phyloP scores from a whole-genome alignment of 2,329 filamentous ascomycete species.

The Nemania sp. region DNA sequence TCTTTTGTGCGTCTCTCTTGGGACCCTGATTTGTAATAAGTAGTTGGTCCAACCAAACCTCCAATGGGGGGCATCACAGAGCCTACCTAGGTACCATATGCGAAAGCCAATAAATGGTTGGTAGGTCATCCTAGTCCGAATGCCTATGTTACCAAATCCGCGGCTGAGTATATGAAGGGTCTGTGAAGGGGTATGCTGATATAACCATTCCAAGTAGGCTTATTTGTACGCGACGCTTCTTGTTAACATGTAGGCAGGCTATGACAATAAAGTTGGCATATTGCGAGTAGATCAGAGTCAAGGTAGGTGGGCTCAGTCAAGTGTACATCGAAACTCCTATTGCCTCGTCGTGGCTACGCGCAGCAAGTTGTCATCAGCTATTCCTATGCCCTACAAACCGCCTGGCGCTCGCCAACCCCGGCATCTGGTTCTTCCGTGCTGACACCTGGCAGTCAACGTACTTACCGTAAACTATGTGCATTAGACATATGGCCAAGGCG shows the following conservation, averaged over 20 bases:
- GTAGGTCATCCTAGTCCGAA: neutral
- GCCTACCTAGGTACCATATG: no score
- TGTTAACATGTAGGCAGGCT: conserved; percentile 1
- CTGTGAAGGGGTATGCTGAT: neutral
- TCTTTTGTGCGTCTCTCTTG: conserved; percentile 8
- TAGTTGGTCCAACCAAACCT: neutral
- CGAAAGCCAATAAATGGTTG: neutral
- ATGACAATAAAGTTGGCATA: neutral
- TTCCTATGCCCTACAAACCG: neutral
- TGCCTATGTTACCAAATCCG: neutral
- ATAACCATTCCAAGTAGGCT: neutral
- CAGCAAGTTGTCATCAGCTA: neutral
- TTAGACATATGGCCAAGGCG: conserved; percentile 2
- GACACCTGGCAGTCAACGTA: conserved; percentile 24
- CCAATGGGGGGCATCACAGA: neutral
- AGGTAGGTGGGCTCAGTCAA: neutral
- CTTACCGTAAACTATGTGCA: neutral
- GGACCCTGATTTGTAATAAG: conserved; percentile 27
- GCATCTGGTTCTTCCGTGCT: conserved; percentile 38
- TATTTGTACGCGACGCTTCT: neutral
- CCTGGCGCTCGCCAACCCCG: conserved; percentile 9
- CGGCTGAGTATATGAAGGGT: neutral
- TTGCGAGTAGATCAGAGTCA: neutral
- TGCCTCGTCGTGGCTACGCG: neutral
- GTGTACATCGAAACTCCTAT: conserved; percentile 1